Evolutionary conservation across 306 rosid genomes (phyloP), one percentile per base, ranked within the genome.

Genomic region (Acacia crassicarpa): DNA sequence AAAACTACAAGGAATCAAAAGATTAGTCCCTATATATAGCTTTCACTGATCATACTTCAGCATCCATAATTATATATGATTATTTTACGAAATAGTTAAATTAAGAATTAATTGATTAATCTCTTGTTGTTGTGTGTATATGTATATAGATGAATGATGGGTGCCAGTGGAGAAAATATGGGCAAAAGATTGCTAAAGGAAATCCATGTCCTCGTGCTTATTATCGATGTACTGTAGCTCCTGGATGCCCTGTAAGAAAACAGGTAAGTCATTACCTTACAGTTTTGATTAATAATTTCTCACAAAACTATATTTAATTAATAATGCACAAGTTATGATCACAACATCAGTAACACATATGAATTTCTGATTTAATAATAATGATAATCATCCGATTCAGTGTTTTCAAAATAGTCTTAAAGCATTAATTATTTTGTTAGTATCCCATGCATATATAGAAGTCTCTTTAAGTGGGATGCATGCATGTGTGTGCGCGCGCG

Each of bases 141-240:
- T 48, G 4, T 15, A 4, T 1, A 19, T 53, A 95, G 99, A 90
- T 95, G 97, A 91, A 93, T 35, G 99, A 95, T 86, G 99, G 99
- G 1, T 93, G 99, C 13, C 98, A 93, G 81, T 95, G 99, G 99
- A 90, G 99, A 80, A 95, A 95, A 91, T 95, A 95, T 72, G 99
- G 99, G 23, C 99, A 95, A 74, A 95, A 95, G 87, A 90, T 93
- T 30, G 91, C 99, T 0, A 95, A 95, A 81, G 98, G 95, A 82
- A 95, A 95, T 70, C 99, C 99, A 67, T 95, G 99, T 41, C 99
- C 99, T 3, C 88, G 99, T 67, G 99, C 98, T 9, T 95, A 95
- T 25, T 95, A 95, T 83, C 99, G 99, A 48, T 95, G 99, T 72
- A 95, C 99, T 0, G 98, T 93, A 13, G 94, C 92, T 4, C 89